phyloP scores from a whole-genome alignment of 352 stramenopile species.

The Phytophthora hybrid region DNA sequence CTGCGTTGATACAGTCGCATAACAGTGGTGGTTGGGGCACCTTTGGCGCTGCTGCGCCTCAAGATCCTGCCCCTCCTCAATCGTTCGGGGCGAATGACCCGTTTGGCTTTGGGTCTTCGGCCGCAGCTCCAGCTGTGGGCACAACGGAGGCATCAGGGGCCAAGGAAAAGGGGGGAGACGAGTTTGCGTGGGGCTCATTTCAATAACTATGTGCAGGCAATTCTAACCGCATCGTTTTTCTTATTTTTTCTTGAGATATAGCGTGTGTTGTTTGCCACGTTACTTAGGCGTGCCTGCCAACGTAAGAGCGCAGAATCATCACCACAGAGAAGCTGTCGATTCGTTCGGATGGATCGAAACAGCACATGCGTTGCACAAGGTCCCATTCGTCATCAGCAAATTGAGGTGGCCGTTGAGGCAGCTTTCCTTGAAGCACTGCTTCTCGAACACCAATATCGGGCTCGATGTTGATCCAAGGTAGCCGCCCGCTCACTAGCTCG shows the following conservation, averaged over 20 bases:
- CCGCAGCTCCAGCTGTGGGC: neutral
- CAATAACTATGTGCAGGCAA: conserved; percentile 19
- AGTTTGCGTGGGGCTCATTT: conserved; percentile 41
- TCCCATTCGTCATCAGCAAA: conserved; percentile 13
- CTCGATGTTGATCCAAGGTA: conserved; percentile 9
- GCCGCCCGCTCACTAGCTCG: conserved; percentile 5
- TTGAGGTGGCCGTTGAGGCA: conserved; percentile 4
- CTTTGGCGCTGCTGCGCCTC: conserved; percentile 20
- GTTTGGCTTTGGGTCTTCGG: conserved; percentile 23
- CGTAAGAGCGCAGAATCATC: neutral
- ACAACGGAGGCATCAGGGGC: neutral
- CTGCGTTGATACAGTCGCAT: conserved; percentile 21
- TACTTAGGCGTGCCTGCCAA: too few species aligned
- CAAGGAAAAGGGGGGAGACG: conserved; percentile 20
- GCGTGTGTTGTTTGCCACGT: too few species aligned
- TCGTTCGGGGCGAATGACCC: conserved; percentile 29
- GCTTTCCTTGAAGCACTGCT: conserved; percentile 7
- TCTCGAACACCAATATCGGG: neutral
- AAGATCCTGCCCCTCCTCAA: conserved; percentile 27
- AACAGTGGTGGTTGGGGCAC: conserved; percentile 37
- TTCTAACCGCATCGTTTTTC: neutral
- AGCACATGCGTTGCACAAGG: conserved; percentile 10
- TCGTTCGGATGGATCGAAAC: conserved; percentile 1
- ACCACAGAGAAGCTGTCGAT: neutral
- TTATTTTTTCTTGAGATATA: neutral